Evolutionary conservation across 2,329 filamentous ascomycete genomes (phyloP), one percentile per base, ranked within the genome.

Genomic region (Fusarium annulatum): DNA sequence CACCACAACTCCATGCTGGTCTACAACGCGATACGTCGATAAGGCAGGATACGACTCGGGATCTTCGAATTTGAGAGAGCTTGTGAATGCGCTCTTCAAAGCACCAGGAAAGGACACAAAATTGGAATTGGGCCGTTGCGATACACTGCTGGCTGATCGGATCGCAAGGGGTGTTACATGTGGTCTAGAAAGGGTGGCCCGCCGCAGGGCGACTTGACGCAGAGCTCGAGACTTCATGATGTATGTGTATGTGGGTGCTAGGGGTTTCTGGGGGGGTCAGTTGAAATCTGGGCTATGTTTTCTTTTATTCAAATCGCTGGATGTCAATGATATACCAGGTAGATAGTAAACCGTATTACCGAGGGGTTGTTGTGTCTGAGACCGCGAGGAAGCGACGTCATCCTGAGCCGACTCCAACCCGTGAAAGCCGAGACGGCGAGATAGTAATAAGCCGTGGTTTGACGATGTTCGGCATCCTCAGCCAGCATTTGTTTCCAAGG

Each of bases 71-170:
- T 88, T 86, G 82, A 98, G 91, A 1, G 88, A 86, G 73, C 89
- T 92, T 9, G 94, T 97, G 83, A 99, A 99, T 71, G 94, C 94
- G 81, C 94, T 97, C 82, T 98, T 96, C 58, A 98, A 87, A 2
- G 96, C 96, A n/a, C 96, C 96, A 0, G 96, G 96, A 76, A 99
- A 99, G n/a, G 88, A 88, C 26, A 91, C 87, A 74, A 86, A 86
- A 56, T 85, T 84, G 2, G 88, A 86, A 65, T 89, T 86, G 15
- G 87, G 88, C 18, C 85, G 84, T 76, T 90, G 89, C 9, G 88
- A 89, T 64, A 90, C 81, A 69, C 85, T 86, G 79, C 87, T 85
- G 41, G 84, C 84, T 43, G 77, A 76, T 71, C 86, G 83, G 59
- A 79, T 62, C 23, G 75, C 61, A 56, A 76, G 65, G 53, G 71